Conservation (phyloP, 2,329 filamentous ascomycete genomes). For the Myriosclerotinia scirpicola region DNA sequence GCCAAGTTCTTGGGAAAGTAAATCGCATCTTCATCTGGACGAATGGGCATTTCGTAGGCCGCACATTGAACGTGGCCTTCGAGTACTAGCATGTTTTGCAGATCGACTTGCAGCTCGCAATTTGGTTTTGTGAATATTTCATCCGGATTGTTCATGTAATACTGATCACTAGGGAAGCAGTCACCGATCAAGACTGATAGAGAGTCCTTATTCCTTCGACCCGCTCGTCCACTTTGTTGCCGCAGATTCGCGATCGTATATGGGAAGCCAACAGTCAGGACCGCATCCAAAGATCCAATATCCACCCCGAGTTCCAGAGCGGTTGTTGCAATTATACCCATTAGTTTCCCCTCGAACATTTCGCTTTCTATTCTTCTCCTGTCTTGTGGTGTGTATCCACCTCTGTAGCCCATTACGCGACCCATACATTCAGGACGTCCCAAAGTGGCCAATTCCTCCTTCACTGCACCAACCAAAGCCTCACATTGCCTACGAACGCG, state of each 20-base stretch:
- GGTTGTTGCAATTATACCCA: conserved; percentile 91
- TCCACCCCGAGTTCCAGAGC: conserved; percentile 93
- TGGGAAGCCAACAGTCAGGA: conserved; percentile 90
- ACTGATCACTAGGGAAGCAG: conserved; percentile 85
- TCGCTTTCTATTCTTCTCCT: conserved; percentile 84
- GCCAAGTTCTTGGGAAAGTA: conserved; percentile 79
- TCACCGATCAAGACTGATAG: conserved; percentile 88
- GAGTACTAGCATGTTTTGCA: conserved; percentile 86
- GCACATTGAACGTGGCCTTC: conserved; percentile 97
- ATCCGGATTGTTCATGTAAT: conserved; percentile 95
- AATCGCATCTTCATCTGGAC: conserved; percentile 67
- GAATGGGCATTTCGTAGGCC: conserved; percentile 90
- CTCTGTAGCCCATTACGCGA: conserved; percentile 91
- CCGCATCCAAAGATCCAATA: conserved; percentile 90
- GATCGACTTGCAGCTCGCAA: conserved; percentile 82
- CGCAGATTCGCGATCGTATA: conserved; percentile 93
- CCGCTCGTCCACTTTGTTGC: conserved; percentile 91
- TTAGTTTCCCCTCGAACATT: conserved; percentile 93
- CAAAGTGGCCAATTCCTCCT: conserved; percentile 70
- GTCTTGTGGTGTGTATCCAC: conserved; percentile 91
- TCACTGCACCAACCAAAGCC: conserved; percentile 75
- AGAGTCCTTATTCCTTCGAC: conserved; percentile 88
- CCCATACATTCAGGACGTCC: conserved; percentile 73
- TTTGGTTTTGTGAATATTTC: conserved; percentile 93
- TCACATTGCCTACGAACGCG: conserved; percentile 87